These are phyloP conservation scores for Penicillium sp. DNA, from an alignment of 2,329 filamentous ascomycete genomes.

Conservation along the genomic window DNA sequence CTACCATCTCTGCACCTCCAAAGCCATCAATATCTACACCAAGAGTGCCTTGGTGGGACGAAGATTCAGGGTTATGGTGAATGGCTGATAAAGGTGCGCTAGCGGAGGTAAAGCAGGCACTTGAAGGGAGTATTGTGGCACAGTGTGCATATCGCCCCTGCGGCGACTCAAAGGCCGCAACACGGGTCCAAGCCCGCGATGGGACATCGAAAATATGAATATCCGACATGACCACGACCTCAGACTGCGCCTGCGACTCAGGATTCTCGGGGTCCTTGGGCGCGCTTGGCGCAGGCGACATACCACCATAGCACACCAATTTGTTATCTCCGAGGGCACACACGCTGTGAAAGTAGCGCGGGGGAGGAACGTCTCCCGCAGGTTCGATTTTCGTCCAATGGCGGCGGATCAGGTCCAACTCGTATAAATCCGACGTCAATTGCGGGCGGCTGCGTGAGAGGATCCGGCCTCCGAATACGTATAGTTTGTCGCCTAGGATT, in stretches of 20 bases:
- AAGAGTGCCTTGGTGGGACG: slow-evolving; percentile 83
- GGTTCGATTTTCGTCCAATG: slow-evolving; percentile 93
- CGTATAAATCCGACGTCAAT: slow-evolving; percentile 87
- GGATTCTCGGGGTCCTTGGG: slow-evolving; percentile 45
- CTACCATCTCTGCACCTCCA: slow-evolving; percentile 94
- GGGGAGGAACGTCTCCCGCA: slow-evolving; percentile 80
- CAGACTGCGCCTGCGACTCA: slow-evolving; percentile 68
- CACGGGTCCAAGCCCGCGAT: slow-evolving; percentile 79
- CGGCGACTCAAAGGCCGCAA: slow-evolving; percentile 77
- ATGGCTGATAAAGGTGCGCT: slow-evolving; percentile 82
- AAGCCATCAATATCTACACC: slow-evolving; percentile 87
- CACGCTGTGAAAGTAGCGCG: slow-evolving; percentile 95
- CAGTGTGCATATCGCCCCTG: slow-evolving; percentile 97
- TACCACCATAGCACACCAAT: slow-evolving; percentile 95
- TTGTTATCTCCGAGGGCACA: slow-evolving; percentile 93
- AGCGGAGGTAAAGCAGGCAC: slow-evolving; percentile 80
- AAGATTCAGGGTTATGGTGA: slow-evolving; percentile 80
- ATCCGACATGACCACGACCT: slow-evolving; percentile 97
- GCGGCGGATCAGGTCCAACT: slow-evolving; percentile 83
- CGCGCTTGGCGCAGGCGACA: slow-evolving; percentile 73
- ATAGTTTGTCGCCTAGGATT: slow-evolving; percentile 90
- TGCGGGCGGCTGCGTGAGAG: slow-evolving; percentile 81
- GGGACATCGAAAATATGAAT: slow-evolving; percentile 92
- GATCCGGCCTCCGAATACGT: slow-evolving; percentile 91
- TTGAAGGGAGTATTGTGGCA: slow-evolving; percentile 86